These are phyloP conservation scores for Candida sp. DNA, from an alignment of 1,139 yeast genomes.

Conservation along the genomic window DNA sequence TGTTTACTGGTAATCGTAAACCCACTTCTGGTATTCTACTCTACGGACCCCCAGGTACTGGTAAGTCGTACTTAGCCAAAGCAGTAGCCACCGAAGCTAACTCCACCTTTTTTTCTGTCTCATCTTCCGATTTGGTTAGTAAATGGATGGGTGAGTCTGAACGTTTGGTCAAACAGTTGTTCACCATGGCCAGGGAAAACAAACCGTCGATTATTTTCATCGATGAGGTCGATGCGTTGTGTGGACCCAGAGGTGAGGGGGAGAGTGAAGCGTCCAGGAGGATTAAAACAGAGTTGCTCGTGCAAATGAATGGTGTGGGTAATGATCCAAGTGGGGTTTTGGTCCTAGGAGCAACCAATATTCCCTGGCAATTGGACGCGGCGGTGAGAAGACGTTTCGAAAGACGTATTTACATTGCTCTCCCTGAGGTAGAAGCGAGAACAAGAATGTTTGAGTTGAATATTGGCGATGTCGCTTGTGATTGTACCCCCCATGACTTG, in stretches of 20 bases:
- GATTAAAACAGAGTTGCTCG: constrained; percentile 92
- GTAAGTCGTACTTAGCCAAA: constrained; percentile 94
- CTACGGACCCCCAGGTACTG: constrained; percentile 99
- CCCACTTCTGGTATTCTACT: constrained; percentile 90
- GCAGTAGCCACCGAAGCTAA: constrained; percentile 99
- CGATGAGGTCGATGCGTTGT: constrained; percentile 96
- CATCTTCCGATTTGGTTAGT: constrained; percentile 90
- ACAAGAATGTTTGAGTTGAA: constrained; percentile 92
- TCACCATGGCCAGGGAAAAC: constrained; percentile 93
- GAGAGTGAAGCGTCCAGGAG: constrained; percentile 96
- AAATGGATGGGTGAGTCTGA: constrained; percentile 99
- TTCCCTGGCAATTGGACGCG: constrained; percentile 98
- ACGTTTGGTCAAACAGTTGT: constrained; percentile 89
- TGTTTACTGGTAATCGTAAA: constrained; percentile 88
- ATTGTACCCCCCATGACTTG: constrained; percentile 69
- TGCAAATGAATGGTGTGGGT: constrained; percentile 99
- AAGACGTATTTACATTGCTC: constrained; percentile 88
- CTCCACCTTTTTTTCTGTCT: constrained; percentile 92
- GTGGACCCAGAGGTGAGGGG: constrained; percentile 99
- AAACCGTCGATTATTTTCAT: constrained; percentile 95
- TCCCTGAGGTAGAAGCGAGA: constrained; percentile 91
- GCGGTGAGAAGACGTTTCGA: constrained; percentile 98
- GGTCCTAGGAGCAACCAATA: constrained; percentile 96
- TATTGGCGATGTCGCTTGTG: constrained; percentile 88
- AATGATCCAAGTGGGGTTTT: constrained; percentile 90